Evolutionary conservation across 805 yeast species (phyloP).

Genomic region (Barnettozyma populi): DNA sequence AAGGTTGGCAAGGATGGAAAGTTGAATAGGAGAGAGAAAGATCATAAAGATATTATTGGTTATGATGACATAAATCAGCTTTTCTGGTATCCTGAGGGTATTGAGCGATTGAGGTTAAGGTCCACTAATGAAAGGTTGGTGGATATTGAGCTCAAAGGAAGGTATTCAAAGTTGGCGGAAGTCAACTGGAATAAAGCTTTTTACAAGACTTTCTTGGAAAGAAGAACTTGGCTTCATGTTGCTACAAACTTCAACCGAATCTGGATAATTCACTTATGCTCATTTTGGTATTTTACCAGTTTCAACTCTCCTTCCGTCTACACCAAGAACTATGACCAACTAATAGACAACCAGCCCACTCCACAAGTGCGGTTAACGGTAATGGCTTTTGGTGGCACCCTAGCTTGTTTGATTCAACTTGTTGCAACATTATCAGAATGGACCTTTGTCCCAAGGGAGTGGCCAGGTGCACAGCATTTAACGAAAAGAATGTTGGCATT

Average conservation of each 20-base stretch:
- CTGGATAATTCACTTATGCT: constrained; percentile 70
- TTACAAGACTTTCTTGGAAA: constrained; percentile 69
- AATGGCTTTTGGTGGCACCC: constrained; percentile 62
- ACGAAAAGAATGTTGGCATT: constrained; percentile 41
- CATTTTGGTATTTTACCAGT: constrained; percentile 75
- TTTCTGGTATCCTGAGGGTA: constrained; percentile 78
- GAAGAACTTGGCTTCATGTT: constrained; percentile 72
- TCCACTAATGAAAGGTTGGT: constrained; percentile 40
- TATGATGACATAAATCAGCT: constrained; percentile 87
- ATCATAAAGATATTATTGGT: constrained; percentile 69
- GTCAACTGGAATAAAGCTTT: constrained; percentile 65
- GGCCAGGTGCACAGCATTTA: constrained; percentile 68
- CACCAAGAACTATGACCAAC: constrained; percentile 49
- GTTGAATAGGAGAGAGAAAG: constrained; percentile 45
- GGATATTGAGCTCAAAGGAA: constrained; percentile 43
- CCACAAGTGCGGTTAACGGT: constrained; percentile 49
- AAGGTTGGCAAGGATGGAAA: constrained; percentile 40
- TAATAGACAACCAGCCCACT: constrained; percentile 56
- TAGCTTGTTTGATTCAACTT: constrained; percentile 54
- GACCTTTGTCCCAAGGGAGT: constrained; percentile 60
- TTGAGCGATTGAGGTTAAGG: constrained; percentile 48
- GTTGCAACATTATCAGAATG: constrained; percentile 55
- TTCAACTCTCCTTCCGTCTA: constrained; percentile 68
- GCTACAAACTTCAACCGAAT: constrained; percentile 70
- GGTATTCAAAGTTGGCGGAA: constrained; percentile 48